Evolutionary conservation across 2,329 filamentous ascomycete genomes (phyloP).

Genomic region (Aspergillus bombycis): DNA sequence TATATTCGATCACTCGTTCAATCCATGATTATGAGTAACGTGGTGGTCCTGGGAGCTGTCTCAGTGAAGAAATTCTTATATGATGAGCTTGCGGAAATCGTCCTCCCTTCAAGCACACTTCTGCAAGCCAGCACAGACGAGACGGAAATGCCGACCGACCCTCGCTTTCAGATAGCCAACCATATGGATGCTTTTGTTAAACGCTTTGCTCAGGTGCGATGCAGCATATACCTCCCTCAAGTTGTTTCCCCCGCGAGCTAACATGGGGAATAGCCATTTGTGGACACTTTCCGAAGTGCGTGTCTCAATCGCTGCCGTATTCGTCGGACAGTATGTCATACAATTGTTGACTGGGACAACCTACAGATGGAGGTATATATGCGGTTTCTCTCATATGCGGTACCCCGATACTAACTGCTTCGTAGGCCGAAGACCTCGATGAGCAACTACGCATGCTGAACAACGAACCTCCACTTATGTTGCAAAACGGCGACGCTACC

Average conservation of each 20-base stretch:
- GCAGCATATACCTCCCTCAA: not conserved
- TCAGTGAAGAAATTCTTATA: conserved; percentile 76
- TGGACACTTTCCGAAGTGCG: conserved; percentile 80
- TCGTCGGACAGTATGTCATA: conserved; percentile 84
- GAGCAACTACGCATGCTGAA: conserved; percentile 64
- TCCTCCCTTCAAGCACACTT: conserved; percentile 71
- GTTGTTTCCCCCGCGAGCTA: not conserved
- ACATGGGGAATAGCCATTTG: conserved; percentile 64
- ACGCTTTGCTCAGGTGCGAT: conserved; percentile 52
- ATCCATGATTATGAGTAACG: conserved; percentile 72
- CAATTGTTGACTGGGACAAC: conserved; percentile 79
- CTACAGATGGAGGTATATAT: conserved; percentile 72
- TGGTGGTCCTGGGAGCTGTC: conserved; percentile 68
- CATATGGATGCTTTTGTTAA: conserved; percentile 72
- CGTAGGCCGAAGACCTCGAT: conserved; percentile 69
- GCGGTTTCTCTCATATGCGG: not conserved
- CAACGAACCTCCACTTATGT: conserved; percentile 62
- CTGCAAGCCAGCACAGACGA: conserved; percentile 75
- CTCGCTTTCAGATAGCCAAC: conserved; percentile 71
- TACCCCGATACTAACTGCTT: conserved; percentile 12
- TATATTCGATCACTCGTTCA: conserved; percentile 83
- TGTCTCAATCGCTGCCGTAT: conserved; percentile 91
- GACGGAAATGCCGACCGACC: conserved; percentile 73
- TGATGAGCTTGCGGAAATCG: conserved; percentile 76
- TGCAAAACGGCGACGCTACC: conserved; percentile 57